Evolutionary conservation across 2,329 filamentous ascomycete genomes (phyloP), one percentile per base, ranked within the genome.

Genomic region (Ceratocystis harringtonii): DNA sequence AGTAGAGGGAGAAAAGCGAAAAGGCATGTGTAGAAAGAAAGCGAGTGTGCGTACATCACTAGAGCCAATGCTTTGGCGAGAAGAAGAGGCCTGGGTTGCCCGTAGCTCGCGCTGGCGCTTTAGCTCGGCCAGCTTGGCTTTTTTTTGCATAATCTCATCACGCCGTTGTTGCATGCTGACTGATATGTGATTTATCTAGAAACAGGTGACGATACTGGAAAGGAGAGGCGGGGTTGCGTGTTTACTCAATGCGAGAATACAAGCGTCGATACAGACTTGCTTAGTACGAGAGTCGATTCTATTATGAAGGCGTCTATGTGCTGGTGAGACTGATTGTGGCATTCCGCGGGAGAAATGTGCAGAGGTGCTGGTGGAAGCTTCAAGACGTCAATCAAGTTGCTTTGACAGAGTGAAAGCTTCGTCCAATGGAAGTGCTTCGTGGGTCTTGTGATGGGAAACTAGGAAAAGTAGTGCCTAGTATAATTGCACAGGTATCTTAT

Each of bases 71-170:
- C 85, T 88, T 72, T 86, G 82, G 70, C 90, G 84, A 70, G 80
- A 84, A 68, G 82, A 82, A 67, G 81, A 84, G 71, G 89, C 85
- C 74, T 95, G 89, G 73, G 83, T 89, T 69, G 89, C 84, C 67
- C 92, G 84, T 71, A 92, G 78, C 75, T 95, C 91, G 71, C 94
- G 84, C 78, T 96, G 91, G 68, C 89, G 85, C 79, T 96, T 96
- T 70, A 99, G 83, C 81, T 97, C 94, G 62, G 90, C 92, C 72
- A 99, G 90, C 80, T 94, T 96, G 69, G 92, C 92, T 80, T 90
- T 92, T 79, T 99, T 99, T 70, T 91, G 92, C 71, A 94, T 80
- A 71, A 99, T 96, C 80, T 99, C 94, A 80, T 96, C 91, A 79
- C 90, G 88, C 72, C 92, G 88, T 81, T 92, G 87, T 78, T 87